A percentile compares a stretch with the other conserved stretches of the same genome.
Conservation (phyloP, 75 land plant species). For the Pinus albicaulis region DNA sequence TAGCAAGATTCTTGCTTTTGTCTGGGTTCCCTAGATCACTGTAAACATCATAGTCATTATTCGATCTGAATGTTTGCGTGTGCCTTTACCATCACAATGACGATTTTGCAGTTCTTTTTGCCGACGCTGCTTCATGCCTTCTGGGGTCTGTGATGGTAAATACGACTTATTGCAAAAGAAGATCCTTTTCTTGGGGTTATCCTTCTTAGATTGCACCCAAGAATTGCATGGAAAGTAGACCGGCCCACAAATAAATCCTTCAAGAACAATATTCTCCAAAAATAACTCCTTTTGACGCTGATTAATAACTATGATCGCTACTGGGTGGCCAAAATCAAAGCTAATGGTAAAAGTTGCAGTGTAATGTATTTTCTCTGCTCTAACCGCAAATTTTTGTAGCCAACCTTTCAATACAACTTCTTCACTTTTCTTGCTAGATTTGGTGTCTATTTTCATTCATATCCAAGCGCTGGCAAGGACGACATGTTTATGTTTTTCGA, state of each 20-base stretch:
- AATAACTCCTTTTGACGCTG: constrained; percentile 71
- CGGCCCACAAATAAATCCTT: constrained; percentile 52
- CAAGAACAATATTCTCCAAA: constrained; percentile 61
- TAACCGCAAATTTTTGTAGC: constrained; percentile 37
- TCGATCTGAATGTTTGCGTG: constrained; percentile 57
- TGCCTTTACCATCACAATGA: constrained; percentile 73
- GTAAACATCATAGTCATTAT: constrained; percentile 85
- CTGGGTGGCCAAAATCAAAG: constrained; percentile 77
- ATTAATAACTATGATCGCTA: constrained; percentile 70
- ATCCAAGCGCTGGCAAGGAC: too few relatives aligned
- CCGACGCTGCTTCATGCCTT: constrained; percentile 58
- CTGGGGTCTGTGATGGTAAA: constrained; percentile 77
- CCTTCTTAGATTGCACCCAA: constrained; percentile 71
- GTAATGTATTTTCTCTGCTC: constrained; percentile 47
- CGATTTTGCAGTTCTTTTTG: constrained; percentile 54
- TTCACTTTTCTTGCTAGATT: constrained; percentile 48
- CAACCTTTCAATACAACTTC: constrained; percentile 46
- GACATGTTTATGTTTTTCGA: too few relatives aligned
- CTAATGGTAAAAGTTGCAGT: constrained; percentile 48
- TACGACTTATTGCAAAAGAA: too few relatives aligned
- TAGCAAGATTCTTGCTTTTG: constrained; percentile 27
- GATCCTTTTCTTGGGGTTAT: constrained; percentile 42
- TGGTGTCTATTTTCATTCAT: not conserved
- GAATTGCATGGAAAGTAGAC: constrained; percentile 77
- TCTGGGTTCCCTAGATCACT: constrained; percentile 91